Evolutionary conservation across 208 protist species (phyloP).

Genomic region (Angomonas ambiguus): DNA sequence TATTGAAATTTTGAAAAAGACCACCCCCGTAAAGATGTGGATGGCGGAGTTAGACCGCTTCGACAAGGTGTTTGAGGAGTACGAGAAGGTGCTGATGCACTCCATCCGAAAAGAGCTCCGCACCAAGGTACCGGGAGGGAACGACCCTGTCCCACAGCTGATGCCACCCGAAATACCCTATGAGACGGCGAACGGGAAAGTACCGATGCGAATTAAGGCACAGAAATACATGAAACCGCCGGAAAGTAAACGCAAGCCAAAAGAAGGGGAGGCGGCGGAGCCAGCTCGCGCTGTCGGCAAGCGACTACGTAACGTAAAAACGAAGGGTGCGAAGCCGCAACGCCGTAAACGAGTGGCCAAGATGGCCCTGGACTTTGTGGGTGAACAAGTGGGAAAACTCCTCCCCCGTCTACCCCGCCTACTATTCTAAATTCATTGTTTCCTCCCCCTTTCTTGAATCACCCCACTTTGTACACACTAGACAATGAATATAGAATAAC

Average conservation of each 20-base stretch:
- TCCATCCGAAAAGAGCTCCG: slow-evolving; percentile 83
- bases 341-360: slow-evolving; percentile 22
- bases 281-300: slow-evolving; percentile 27
- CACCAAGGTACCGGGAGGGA: slow-evolving; percentile 27
- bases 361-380: slow-evolving; percentile 57
- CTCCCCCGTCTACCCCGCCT: slow-evolving; percentile 49
- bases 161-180: slow-evolving; percentile 53
- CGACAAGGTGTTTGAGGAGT: slow-evolving; percentile 75
- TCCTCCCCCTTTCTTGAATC: not conserved
- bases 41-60: slow-evolving; percentile 86
- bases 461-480: too few species aligned
- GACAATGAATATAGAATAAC: slow-evolving; percentile 1
- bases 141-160: slow-evolving; percentile 42
- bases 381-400: slow-evolving; percentile 34
- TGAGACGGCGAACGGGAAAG: slow-evolving; percentile 34
- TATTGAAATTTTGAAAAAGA: slow-evolving; percentile 76
- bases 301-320: slow-evolving; percentile 28
- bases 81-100: slow-evolving; percentile 56
- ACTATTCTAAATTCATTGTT: slow-evolving; percentile 26
- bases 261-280: slow-evolving; percentile 13
- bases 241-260: slow-evolving; percentile 35
- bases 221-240: slow-evolving; percentile 57
- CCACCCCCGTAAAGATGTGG: slow-evolving; percentile 86
- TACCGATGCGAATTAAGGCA: slow-evolving; percentile 51
- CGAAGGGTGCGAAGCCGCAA: slow-evolving; percentile 21